These are phyloP conservation scores for Phaeodactylum tricornutum DNA, from an alignment of 108 stramenopile genomes.

Conservation along the genomic window DNA sequence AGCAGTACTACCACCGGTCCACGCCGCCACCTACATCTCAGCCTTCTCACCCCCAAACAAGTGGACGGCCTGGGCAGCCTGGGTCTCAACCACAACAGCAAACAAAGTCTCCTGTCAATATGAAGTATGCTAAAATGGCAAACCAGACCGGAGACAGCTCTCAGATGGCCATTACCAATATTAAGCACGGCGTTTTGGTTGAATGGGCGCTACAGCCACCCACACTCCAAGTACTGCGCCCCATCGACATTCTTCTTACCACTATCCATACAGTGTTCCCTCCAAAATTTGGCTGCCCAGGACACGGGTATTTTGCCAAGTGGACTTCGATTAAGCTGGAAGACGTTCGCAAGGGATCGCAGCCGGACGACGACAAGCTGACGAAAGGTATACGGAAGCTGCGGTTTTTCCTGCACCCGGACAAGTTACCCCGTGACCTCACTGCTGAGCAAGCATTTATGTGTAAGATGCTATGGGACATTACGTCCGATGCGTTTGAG, in stretches of 20 bases:
- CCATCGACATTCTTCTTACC: conserved; percentile 51
- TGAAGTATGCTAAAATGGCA: conserved; percentile 66
- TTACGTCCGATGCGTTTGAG: conserved; percentile 69
- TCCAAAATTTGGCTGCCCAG: conserved; percentile 54
- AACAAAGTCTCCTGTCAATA: conserved; percentile 19
- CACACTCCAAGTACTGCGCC: conserved; percentile 48
- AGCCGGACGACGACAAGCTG: conserved; percentile 54
- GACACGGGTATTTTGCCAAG: conserved; percentile 75
- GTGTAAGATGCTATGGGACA: conserved; percentile 79
- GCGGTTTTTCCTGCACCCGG: conserved; percentile 77
- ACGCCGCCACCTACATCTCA: no score
- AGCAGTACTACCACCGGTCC: background rate
- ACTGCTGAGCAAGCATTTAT: conserved; percentile 54
- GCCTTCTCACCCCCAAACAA: conserved; percentile 9
- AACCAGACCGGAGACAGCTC: conserved; percentile 30
- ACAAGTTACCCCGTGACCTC: conserved; percentile 71
- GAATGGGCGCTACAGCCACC: conserved; percentile 81
- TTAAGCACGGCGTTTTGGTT: conserved; percentile 64
- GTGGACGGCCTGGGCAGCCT: background rate
- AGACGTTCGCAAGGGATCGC: conserved; percentile 22
- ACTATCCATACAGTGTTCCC: conserved; percentile 74
- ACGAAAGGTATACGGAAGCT: conserved; percentile 74
- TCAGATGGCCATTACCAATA: conserved; percentile 40
- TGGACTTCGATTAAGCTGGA: conserved; percentile 46
- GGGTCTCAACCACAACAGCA: background rate